Conservation (phyloP, 345 rosid species). For the Populus tremula region DNA sequence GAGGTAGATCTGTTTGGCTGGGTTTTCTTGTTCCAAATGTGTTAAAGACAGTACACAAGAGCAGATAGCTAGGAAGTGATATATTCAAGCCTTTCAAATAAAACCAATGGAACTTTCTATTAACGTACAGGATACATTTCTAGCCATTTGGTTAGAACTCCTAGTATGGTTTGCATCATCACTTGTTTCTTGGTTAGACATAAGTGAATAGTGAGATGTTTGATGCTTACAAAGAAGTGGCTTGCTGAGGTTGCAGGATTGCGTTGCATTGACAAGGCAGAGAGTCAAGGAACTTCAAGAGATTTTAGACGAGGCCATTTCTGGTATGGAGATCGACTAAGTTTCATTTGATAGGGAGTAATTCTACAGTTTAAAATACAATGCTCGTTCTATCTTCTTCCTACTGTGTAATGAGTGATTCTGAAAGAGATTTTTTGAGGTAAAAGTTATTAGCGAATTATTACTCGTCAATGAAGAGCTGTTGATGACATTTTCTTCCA, state of each 20-base stretch:
- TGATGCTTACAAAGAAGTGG: not conserved
- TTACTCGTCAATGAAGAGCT: not conserved
- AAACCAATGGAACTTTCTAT: not conserved
- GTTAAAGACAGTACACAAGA: not conserved
- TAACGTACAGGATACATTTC: not conserved
- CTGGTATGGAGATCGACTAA: constrained; percentile 54
- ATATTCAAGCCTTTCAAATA: too few relatives aligned
- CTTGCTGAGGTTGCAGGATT: constrained; percentile 46
- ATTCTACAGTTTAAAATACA: not conserved
- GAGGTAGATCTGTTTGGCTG: not conserved
- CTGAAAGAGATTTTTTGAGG: not conserved
- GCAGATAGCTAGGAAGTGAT: not conserved
- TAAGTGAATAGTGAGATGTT: not conserved
- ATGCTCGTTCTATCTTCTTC: not conserved
- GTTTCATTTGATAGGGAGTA: not conserved
- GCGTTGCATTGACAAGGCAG: constrained; percentile 57
- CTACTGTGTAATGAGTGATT: not conserved
- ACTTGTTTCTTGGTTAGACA: not conserved
- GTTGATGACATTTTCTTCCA: not conserved
- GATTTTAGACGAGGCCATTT: constrained; percentile 53
- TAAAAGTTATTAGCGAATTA: not conserved
- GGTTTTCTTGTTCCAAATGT: not conserved
- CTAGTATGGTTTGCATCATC: not conserved
- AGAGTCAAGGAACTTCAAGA: constrained; percentile 50
- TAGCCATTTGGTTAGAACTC: not conserved